Percentiles rank a stretch among this genome's conserved stretches.
Conservation (phyloP, 2,329 filamentous ascomycete species). For the Kalmusia sp. region DNA sequence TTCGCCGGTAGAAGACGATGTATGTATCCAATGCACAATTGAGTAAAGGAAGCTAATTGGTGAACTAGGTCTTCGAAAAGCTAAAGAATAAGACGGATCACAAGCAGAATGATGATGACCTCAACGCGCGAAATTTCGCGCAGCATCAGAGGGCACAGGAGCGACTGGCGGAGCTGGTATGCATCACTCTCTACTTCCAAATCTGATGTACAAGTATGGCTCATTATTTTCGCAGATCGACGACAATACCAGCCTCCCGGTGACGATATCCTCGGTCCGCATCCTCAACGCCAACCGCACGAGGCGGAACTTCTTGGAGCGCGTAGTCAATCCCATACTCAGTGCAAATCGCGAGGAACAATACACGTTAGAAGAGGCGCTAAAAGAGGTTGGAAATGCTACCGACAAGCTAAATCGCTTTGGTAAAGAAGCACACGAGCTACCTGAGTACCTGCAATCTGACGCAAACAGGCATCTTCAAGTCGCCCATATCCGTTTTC, state of each 20-base stretch:
- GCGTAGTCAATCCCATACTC: constrained; percentile 79
- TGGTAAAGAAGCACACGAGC: constrained; percentile 60
- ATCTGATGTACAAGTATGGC: constrained; percentile 8
- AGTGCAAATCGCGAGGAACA: constrained; percentile 69
- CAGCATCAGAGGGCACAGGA: constrained; percentile 69
- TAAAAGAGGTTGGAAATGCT: constrained; percentile 73
- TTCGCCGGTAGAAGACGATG: constrained; percentile 55
- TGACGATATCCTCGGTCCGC: constrained; percentile 84
- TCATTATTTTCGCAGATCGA: constrained; percentile 63
- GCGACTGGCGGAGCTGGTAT: constrained; percentile 70
- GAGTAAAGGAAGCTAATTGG: constrained; percentile 20
- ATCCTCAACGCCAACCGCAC: constrained; percentile 85
- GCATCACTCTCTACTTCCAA: constrained; percentile 21
- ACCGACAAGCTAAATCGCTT: constrained; percentile 80
- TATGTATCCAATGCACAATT: constrained; percentile 37
- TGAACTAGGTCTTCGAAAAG: constrained; percentile 63
- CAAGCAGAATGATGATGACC: constrained; percentile 65
- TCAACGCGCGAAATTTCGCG: constrained; percentile 64
- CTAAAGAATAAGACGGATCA: constrained; percentile 65
- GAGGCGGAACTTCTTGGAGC: constrained; percentile 82
- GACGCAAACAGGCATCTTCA: constrained; percentile 76
- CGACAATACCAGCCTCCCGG: constrained; percentile 84
- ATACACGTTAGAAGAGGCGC: constrained; percentile 79
- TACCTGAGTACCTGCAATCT: constrained; percentile 13
- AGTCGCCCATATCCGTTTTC: constrained; percentile 81